Percentiles rank a stretch among this genome's conserved stretches.
Evolutionary conservation across 352 stramenopile species (phyloP).

Genomic region (Phytophthora cactorum): DNA sequence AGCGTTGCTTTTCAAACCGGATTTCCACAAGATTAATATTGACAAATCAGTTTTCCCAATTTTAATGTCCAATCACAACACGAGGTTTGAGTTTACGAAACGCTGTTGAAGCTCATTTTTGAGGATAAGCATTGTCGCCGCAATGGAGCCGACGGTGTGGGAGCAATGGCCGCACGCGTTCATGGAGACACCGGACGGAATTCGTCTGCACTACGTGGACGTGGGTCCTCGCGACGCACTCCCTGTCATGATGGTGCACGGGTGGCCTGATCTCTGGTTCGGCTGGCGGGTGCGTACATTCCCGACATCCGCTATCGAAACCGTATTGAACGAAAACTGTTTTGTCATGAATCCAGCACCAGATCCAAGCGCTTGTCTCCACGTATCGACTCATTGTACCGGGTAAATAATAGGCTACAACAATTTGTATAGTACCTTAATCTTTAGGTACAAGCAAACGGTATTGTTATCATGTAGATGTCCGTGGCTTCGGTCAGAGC

Average conservation of each 20-base stretch:
- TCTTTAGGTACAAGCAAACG: not conserved
- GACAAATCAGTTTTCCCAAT: too few species aligned
- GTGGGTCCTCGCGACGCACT: slow-evolving; percentile 53
- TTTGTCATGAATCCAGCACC: slow-evolving; percentile 31
- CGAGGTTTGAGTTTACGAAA: slow-evolving; percentile 3
- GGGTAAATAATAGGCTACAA: slow-evolving; percentile 12
- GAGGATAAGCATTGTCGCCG: not conserved
- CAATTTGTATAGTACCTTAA: too few species aligned
- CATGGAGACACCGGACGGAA: slow-evolving; percentile 34
- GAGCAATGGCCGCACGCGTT: slow-evolving; percentile 44
- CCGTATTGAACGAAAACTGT: not conserved
- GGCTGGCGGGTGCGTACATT: slow-evolving; percentile 52
- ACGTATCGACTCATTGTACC: slow-evolving; percentile 65
- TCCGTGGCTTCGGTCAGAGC: slow-evolving; percentile 62
- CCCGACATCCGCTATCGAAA: not conserved
- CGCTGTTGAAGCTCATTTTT: slow-evolving; percentile 22
- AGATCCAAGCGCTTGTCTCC: slow-evolving; percentile 49
- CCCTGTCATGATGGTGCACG: slow-evolving; percentile 71
- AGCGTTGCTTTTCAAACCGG: too few species aligned
- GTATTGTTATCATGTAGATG: slow-evolving; percentile 29
- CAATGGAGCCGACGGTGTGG: slow-evolving; percentile 23
- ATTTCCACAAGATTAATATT: too few species aligned
- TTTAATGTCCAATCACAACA: not conserved
- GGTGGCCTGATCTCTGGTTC: slow-evolving; percentile 81
- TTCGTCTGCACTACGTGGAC: slow-evolving; percentile 67